A percentile compares a stretch with the other conserved stretches of the same genome.
phyloP scores from a whole-genome alignment of 1,139 yeast species.

The Taphrina wiesneri region DNA sequence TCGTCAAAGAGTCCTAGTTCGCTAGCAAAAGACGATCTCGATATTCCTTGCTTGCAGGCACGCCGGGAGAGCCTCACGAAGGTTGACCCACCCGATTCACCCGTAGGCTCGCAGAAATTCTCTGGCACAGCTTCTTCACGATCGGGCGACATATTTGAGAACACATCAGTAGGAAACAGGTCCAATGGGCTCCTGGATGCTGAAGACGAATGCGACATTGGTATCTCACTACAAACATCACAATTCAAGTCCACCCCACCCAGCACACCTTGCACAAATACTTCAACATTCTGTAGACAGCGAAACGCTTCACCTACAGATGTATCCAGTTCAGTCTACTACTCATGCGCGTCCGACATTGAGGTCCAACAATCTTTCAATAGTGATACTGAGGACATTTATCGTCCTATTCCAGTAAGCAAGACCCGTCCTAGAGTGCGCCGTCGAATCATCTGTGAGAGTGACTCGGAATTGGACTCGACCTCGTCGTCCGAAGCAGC shows the following conservation, averaged over 20 bases:
- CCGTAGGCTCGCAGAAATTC: too few species aligned
- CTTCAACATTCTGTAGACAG: not conserved
- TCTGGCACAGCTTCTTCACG: too few species aligned
- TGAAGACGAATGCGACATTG: not conserved
- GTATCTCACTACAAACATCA: not conserved
- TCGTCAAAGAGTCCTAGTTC: not conserved
- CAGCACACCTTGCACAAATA: not conserved
- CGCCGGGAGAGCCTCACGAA: not conserved
- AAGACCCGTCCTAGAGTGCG: not conserved
- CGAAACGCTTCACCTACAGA: not conserved
- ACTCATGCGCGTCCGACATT: not conserved
- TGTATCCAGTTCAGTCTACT: not conserved
- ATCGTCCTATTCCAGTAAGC: not conserved
- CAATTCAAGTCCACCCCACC: not conserved
- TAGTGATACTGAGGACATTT: not conserved
- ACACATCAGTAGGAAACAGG: not conserved
- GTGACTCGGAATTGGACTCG: not conserved
- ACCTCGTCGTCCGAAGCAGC: not conserved
- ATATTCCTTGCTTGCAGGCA: not conserved
- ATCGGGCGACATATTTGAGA: too few species aligned
- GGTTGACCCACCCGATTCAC: not conserved
- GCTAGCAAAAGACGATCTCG: not conserved
- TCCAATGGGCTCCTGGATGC: not conserved
- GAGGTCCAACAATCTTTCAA: not conserved
- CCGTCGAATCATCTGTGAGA: slow-evolving; percentile 1